Evolutionary conservation across 2,329 filamentous ascomycete genomes (phyloP).

Genomic region (Ophiobolus disseminans): DNA sequence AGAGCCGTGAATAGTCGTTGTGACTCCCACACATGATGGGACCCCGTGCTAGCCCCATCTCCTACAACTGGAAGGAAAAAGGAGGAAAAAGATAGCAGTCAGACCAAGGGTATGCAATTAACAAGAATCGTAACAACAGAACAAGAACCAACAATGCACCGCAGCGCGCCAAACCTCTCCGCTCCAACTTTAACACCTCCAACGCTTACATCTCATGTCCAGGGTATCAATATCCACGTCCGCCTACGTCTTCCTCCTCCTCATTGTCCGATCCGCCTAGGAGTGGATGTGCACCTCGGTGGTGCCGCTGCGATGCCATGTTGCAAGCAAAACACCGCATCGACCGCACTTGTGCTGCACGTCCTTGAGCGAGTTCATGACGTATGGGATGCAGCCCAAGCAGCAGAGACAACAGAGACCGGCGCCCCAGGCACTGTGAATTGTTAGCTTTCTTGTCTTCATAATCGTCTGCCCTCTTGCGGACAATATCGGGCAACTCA

Average conservation of each 20-base stretch:
- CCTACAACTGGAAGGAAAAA: too few relatives aligned
- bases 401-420: conserved; percentile 53
- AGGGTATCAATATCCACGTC: conserved; percentile 16
- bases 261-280: conserved; percentile 15
- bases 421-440: conserved; percentile 54
- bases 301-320: conserved; percentile 58
- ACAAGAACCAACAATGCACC: not conserved
- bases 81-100: too few relatives aligned
- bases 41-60: too few relatives aligned
- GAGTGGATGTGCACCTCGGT: conserved; percentile 54
- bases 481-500: conserved; percentile 29
- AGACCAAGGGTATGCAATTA: too few relatives aligned
- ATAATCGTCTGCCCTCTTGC: not conserved
- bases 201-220: not conserved
- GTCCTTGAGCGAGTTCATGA: conserved; percentile 57
- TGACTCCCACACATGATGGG: too few relatives aligned
- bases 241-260: not conserved
- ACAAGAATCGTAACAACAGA: not conserved
- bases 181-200: not conserved
- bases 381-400: conserved; percentile 58
- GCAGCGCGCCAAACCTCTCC: not conserved
- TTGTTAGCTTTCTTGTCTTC: conserved; percentile 12
- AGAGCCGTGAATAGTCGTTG: too few relatives aligned
- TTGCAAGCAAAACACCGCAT: conserved; percentile 55
- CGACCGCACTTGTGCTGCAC: conserved; percentile 57